These are phyloP conservation scores for Cylindricascospora bacillispora DNA, from an alignment of 1,139 yeast genomes.

Conservation along the genomic window DNA sequence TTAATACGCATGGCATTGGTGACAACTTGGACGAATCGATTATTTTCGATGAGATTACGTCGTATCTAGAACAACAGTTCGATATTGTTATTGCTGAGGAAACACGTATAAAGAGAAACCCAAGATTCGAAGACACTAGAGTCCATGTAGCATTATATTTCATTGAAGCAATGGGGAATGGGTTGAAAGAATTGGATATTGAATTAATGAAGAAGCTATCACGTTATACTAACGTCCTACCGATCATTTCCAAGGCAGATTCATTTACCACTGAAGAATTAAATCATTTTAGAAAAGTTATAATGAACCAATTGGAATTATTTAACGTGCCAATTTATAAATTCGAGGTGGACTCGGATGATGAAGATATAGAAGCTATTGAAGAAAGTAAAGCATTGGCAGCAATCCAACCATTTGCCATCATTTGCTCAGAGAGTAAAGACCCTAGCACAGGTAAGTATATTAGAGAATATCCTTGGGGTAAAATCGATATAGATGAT, in stretches of 20 bases:
- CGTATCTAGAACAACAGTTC: constrained; percentile 75
- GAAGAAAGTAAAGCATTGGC: constrained; percentile 55
- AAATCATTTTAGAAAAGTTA: constrained; percentile 37
- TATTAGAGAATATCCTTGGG: constrained; percentile 72
- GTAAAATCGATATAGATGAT: constrained; percentile 39
- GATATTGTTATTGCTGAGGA: constrained; percentile 69
- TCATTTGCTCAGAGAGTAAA: constrained; percentile 51
- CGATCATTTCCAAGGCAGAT: constrained; percentile 60
- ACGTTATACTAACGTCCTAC: constrained; percentile 59
- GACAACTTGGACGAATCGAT: constrained; percentile 52
- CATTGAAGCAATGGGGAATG: constrained; percentile 68
- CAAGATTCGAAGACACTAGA: constrained; percentile 64
- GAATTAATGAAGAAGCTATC: constrained; percentile 56
- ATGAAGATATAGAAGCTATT: constrained; percentile 52
- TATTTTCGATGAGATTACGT: constrained; percentile 58
- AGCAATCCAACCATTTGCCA: constrained; percentile 56
- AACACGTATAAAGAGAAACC: constrained; percentile 66
- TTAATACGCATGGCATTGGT: constrained; percentile 75
- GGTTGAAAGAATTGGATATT: constrained; percentile 59
- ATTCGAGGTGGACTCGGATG: constrained; percentile 39
- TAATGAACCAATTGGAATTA: constrained; percentile 46
- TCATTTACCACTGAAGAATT: constrained; percentile 52
- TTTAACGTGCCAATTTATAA: constrained; percentile 62
- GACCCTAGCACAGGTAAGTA: constrained; percentile 37
- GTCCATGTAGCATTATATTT: constrained; percentile 64